These are phyloP conservation scores for Backusella morwellensis DNA, from an alignment of 192 early-diverging fungal species.

Conservation along the genomic window DNA sequence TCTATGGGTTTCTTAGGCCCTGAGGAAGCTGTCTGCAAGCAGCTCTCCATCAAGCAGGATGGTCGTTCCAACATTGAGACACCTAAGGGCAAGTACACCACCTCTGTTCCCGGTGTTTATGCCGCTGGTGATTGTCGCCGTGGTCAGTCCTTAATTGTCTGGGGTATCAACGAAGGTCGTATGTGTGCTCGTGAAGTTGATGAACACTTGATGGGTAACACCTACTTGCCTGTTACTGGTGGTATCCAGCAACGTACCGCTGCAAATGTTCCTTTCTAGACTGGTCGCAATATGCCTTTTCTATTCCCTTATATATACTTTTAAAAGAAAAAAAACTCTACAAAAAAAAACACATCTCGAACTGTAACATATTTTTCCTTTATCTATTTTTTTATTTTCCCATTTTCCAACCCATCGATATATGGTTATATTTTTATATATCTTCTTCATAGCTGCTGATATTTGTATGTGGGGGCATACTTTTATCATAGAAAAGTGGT, in stretches of 20 bases:
- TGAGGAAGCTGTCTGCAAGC: conserved; percentile 78
- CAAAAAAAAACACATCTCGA: background rate
- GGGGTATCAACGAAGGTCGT: conserved; percentile 98
- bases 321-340: background rate
- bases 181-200: conserved; percentile 94
- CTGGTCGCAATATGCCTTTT: background rate
- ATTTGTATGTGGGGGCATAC: background rate
- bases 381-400: background rate
- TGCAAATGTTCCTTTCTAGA: background rate
- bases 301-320: background rate
- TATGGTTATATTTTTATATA: background rate
- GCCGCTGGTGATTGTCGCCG: conserved; percentile 98
- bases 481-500: background rate
- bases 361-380: background rate
- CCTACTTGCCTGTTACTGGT: conserved; percentile 83
- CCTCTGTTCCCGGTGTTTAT: conserved; percentile 78
- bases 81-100: conserved; percentile 72
- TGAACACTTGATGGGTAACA: conserved; percentile 74
- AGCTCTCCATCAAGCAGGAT: conserved; percentile 78
- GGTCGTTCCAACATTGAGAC: conserved; percentile 82
- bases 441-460: background rate
- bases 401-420: background rate
- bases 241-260: conserved; percentile 68
- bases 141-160: conserved; percentile 94
- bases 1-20: conserved; percentile 93